Conservation (phyloP, 208 protist species). For the Trypanosoma avium region DNA sequence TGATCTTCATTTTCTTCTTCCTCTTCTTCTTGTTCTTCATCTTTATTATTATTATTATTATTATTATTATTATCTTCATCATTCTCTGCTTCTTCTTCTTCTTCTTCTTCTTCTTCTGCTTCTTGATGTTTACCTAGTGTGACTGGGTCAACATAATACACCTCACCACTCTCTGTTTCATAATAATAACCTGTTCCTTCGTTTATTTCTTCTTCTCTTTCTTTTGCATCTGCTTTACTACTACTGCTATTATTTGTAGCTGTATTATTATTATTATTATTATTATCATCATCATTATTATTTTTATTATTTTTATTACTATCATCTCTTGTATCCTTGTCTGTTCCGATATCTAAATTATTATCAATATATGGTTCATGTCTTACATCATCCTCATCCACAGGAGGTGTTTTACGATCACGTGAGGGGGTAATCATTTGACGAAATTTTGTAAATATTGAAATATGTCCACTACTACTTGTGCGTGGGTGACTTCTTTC, state of each 20-base stretch:
- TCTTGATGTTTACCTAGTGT: constrained; percentile 20
- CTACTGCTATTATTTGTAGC: neutral
- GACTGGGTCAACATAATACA: constrained; percentile 40
- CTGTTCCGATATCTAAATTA: neutral
- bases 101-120: constrained; percentile 10
- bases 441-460: neutral
- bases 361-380: neutral
- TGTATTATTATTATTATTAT: neutral
- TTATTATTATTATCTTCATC: constrained; percentile 17
- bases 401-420: too few species aligned
- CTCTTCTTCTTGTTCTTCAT: constrained; percentile 5
- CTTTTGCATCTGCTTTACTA: neutral
- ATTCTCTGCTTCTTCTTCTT: too few species aligned
- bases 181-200: constrained; percentile 49
- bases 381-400: neutral
- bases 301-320: neutral
- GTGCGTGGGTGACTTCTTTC: neutral
- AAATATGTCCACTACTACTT: neutral
- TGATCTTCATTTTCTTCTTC: constrained; percentile 11
- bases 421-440: neutral
- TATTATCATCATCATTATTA: neutral
- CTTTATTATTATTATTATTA: constrained; percentile 5
- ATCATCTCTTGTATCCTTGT: too few species aligned
- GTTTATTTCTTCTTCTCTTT: neutral
- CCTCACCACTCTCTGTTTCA: constrained; percentile 50